Conservation (phyloP, 768 basidiomycete species). For the Kwoniella europaea region DNA sequence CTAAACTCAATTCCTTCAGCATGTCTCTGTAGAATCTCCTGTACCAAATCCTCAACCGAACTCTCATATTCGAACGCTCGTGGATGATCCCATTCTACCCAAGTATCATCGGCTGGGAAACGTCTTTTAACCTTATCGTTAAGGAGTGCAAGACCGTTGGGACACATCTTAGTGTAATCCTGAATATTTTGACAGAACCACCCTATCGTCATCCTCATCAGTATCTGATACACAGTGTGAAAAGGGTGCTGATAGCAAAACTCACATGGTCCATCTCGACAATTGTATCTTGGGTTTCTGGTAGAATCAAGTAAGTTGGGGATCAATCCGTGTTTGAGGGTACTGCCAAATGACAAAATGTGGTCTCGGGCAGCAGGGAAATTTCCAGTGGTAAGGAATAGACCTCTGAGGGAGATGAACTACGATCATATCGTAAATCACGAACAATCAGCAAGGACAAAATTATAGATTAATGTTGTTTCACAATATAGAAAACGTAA, state of each 20-base stretch:
- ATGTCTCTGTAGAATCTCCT: constrained; percentile 94
- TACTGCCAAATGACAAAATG: constrained; percentile 89
- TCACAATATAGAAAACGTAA: constrained; percentile 59
- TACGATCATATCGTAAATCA: not conserved
- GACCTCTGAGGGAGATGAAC: constrained; percentile 89
- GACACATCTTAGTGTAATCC: constrained; percentile 82
- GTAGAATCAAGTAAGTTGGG: constrained; percentile 93
- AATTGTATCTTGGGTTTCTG: constrained; percentile 85
- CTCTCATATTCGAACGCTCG: constrained; percentile 79
- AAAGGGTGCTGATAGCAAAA: not conserved
- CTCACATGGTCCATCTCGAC: constrained; percentile 87
- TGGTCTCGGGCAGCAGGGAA: constrained; percentile 75
- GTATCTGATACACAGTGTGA: not conserved
- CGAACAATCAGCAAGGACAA: no score
- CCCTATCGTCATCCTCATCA: constrained; percentile 54
- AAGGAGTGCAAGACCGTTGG: constrained; percentile 80
- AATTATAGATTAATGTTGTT: no score
- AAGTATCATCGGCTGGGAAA: constrained; percentile 91
- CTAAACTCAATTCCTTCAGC: constrained; percentile 90
- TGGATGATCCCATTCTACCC: constrained; percentile 88
- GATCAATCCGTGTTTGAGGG: constrained; percentile 92
- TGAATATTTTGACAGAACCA: constrained; percentile 99
- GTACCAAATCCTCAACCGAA: constrained; percentile 90
- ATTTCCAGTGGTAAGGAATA: constrained; percentile 87
- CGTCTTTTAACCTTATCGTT: constrained; percentile 84